Percentiles rank a stretch among this genome's conserved stretches.
These are phyloP conservation scores for Rhizodiscina lignyota DNA, from an alignment of 495 filamentous ascomycete species.

Conservation along the genomic window DNA sequence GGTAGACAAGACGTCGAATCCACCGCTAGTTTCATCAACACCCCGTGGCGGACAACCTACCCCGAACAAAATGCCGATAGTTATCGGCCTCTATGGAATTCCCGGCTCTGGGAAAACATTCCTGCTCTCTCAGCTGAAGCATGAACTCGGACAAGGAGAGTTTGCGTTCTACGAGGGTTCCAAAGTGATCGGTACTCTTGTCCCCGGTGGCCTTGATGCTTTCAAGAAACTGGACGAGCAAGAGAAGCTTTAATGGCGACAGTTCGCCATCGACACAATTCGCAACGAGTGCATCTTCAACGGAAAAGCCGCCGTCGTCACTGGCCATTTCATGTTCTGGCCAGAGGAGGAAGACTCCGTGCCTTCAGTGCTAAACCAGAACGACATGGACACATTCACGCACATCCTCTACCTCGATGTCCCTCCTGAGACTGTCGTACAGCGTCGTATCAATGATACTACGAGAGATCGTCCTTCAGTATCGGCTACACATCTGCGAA, in stretches of 20 bases:
- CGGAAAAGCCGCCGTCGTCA: slow-evolving; percentile 31
- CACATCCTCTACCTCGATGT: slow-evolving; percentile 46
- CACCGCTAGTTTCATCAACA: no score
- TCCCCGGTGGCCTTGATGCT: slow-evolving; percentile 31
- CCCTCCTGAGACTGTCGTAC: slow-evolving; percentile 18
- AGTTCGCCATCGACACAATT: slow-evolving; percentile 33
- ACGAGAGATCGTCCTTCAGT: slow-evolving; percentile 19
- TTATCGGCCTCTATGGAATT: slow-evolving; percentile 46
- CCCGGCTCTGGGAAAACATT: slow-evolving; percentile 44
- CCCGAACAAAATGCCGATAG: no score
- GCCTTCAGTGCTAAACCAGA: slow-evolving; percentile 31
- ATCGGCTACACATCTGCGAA: slow-evolving; percentile 26
- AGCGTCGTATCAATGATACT: slow-evolving; percentile 25
- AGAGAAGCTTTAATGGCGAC: slow-evolving; percentile 26
- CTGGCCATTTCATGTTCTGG: slow-evolving; percentile 50
- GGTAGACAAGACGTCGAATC: no score
- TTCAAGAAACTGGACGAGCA: slow-evolving; percentile 30
- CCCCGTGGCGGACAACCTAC: no score
- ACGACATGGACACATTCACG: slow-evolving; percentile 34
- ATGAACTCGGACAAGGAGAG: slow-evolving; percentile 18
- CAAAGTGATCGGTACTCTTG: slow-evolving; percentile 28
- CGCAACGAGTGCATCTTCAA: slow-evolving; percentile 19
- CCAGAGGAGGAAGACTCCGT: slow-evolving; percentile 19
- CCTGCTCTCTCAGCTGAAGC: slow-evolving; percentile 28
- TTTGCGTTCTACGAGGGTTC: slow-evolving; percentile 40